These are phyloP conservation scores for Backusella psychrophila DNA, from an alignment of 192 early-diverging fungal species.

Conservation along the genomic window DNA sequence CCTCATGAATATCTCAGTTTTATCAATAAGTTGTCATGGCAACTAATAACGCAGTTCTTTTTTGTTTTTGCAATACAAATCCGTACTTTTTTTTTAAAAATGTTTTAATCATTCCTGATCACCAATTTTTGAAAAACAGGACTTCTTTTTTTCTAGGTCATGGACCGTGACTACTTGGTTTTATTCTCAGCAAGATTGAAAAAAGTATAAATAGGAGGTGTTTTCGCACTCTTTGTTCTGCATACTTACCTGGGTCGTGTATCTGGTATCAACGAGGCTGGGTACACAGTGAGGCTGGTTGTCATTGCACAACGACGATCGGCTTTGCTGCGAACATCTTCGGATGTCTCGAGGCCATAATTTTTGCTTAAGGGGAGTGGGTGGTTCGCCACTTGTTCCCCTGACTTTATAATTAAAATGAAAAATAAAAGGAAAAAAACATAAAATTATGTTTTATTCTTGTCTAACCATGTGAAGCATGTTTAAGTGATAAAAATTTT, in stretches of 20 bases:
- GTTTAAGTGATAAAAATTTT: too few relatives aligned
- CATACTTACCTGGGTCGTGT: slow-evolving; percentile 34
- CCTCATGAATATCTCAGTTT: too few relatives aligned
- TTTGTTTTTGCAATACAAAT: neutral
- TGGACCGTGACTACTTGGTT: neutral
- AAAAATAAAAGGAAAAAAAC: neutral
- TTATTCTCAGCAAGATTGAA: neutral
- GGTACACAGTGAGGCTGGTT: slow-evolving; percentile 16
- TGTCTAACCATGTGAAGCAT: neutral
- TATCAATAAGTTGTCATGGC: too few relatives aligned
- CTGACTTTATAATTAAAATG: slow-evolving; percentile 11
- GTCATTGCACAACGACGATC: slow-evolving; percentile 30
- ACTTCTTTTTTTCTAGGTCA: neutral
- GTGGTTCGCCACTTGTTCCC: slow-evolving; percentile 22
- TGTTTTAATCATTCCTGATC: neutral
- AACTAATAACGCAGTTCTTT: neutral
- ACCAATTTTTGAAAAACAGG: neutral
- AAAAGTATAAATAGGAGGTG: slow-evolving; percentile 16
- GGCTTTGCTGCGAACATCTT: slow-evolving; percentile 28
- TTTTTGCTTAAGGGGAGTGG: slow-evolving; percentile 25
- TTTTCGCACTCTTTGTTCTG: slow-evolving; percentile 8
- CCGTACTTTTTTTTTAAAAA: neutral
- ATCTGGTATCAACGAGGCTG: slow-evolving; percentile 20
- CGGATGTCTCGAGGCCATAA: slow-evolving; percentile 30
- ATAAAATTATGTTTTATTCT: neutral